phyloP scores from a whole-genome alignment of 2,329 filamentous ascomycete genomes.

The Fusarium sarcochroum region DNA sequence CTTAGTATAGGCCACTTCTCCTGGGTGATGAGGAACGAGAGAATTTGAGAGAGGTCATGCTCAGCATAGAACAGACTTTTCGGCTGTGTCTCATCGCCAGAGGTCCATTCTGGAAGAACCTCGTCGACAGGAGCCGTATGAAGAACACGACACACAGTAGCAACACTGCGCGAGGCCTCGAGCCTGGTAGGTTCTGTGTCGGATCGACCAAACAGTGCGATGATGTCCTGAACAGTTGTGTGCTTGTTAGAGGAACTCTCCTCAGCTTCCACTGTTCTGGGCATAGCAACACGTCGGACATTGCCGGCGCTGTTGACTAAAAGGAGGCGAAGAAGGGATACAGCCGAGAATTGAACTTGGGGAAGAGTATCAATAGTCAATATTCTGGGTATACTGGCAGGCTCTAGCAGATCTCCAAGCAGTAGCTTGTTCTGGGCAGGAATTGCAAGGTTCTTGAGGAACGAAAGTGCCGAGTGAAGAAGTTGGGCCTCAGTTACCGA shows the following conservation, averaged over 20 bases:
- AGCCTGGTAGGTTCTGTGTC: slow-evolving; percentile 68
- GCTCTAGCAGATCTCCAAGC: slow-evolving; percentile 64
- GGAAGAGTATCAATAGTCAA: slow-evolving; percentile 66
- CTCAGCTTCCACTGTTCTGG: slow-evolving; percentile 53
- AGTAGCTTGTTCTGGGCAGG: slow-evolving; percentile 66
- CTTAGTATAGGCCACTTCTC: slow-evolving; percentile 70
- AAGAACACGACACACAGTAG: slow-evolving; percentile 67
- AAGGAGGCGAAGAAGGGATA: slow-evolving; percentile 70
- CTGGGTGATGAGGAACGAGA: slow-evolving; percentile 69
- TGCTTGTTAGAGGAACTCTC: slow-evolving; percentile 43
- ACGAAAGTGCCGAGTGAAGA: slow-evolving; percentile 70
- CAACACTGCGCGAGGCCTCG: slow-evolving; percentile 69
- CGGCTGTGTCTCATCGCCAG: slow-evolving; percentile 21
- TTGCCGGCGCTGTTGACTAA: slow-evolving; percentile 67
- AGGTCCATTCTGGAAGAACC: slow-evolving; percentile 54
- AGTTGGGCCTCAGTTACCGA: slow-evolving; percentile 63
- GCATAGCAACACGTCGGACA: slow-evolving; percentile 63
- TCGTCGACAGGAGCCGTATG: slow-evolving; percentile 58
- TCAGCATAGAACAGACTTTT: slow-evolving; percentile 60
- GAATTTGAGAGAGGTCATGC: slow-evolving; percentile 60
- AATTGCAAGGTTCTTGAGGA: slow-evolving; percentile 76
- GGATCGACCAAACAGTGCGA: slow-evolving; percentile 55
- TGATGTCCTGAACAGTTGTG: slow-evolving; percentile 56
- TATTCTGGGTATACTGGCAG: slow-evolving; percentile 64
- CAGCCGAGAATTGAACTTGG: slow-evolving; percentile 72